Evolutionary conservation across 106 monocot genomes (phyloP), one percentile per base, ranked within the genome.

Genomic region (Phalaenopsis aphrodite): DNA sequence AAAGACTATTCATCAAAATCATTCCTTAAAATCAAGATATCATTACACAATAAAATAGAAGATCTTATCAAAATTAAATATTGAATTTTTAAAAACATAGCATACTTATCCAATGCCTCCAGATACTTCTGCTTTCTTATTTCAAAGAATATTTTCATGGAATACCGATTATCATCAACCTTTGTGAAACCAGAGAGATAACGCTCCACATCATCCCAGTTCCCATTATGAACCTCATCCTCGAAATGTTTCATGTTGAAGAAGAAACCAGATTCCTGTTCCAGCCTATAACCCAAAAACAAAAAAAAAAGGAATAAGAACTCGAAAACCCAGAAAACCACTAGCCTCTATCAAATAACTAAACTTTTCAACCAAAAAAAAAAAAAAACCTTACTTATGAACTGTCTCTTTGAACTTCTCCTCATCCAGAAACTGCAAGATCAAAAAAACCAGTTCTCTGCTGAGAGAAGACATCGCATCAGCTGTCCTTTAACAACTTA

Each of bases 171-270:
- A 69, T 91, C 91, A 47, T 91, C 91, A 47, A 91, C 87, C 80
- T 91, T 91, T 41, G 85, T 92, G 76, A 92, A 92, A 21, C 92
- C 92, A 42, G 88, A 85, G n/a, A 92, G 87, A 73, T 89, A 92
- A 10, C 80, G 78, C 78, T 92, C 92, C 1, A 92, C 92, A 56
- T 89, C 87, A 77, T 92, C 87, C 92, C 87, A 92, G 61, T 92
- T 87, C 41, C 92, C 92, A 80, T 80, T 84, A 12, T 77, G 84
- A 64, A 89, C 87, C 78, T 89, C 84, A 8, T 89, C 92, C 79
- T 89, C 89, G 18, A 92, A 89, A 48, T 92, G 86, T 78, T 89
- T 87, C 89, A 92, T 92, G 76, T 92, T 92, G 80, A 92, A 92
- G 77, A 81, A 92, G 69, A 89, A 87, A 5, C 89, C 92, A 19